Base-by-base conservation (phyloP, 495 filamentous ascomycete genomes). In the Aspergillus haitiensis region DNA sequence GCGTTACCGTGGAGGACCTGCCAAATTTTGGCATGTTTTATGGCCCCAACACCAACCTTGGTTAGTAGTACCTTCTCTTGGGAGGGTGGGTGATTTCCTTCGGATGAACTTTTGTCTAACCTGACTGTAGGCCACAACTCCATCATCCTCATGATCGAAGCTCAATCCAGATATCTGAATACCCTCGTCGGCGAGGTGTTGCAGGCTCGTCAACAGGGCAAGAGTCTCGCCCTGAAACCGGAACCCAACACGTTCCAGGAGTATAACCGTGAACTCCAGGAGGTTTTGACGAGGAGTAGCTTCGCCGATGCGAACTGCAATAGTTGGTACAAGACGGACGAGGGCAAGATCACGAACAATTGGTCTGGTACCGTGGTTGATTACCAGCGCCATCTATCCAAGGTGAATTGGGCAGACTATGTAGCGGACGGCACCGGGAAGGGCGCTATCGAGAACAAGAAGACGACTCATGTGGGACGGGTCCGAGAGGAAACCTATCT, bases 101-200 rank as follows among this genome's bases (percentile, higher is more conserved):
- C 1, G 8, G 9, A 18, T 15, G 44, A 18, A 21, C 9, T 27
- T 18, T 12, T 32, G 2, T 7, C 35, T 46, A 44, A 55, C 42
- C 51, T 12, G 0, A 47, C 4, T 55, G 3, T 32, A 74, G 75
- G 72, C 0, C 81, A 84, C 60, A 83, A 80, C 51, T 78, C 74
- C 50, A 82, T 86, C 50, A 79, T 84, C 37, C 70, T 85, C 33
- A 85, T 84, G 81, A 85, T 85, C 58, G 84, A 87, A 63, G 77
- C 81, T 0, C 81, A 86, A 61, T 75, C 74, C 7, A 68, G 74
- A 3, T 86, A 84, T 60, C 68, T 85, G 58, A 80, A 77, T 56
- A 67, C 69, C 0, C 60, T 85, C 40, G 70, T 84, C 35, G 52
- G 54, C 7, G 66, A 67, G 42, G 67, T 83, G 2, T 64, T 80